A percentile compares a stretch with the other conserved stretches of the same genome.
phyloP scores from a whole-genome alignment of 176 grass and related monocot genomes.

The Oryza meridionalis region DNA sequence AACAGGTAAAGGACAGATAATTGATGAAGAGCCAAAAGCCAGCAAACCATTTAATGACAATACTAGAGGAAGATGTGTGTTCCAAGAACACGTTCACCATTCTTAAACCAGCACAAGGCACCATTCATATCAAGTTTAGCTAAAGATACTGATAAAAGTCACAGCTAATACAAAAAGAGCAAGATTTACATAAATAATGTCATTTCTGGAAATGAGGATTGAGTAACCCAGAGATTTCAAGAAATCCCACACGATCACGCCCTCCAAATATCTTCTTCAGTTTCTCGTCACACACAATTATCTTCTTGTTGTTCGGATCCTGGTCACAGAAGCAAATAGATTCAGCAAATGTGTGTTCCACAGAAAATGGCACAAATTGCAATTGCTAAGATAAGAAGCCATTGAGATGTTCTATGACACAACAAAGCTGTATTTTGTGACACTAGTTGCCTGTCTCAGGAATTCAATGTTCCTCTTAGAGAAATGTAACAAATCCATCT shows the following conservation, averaged over 20 bases:
- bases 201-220: conserved; percentile 77
- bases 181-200: conserved; percentile 43
- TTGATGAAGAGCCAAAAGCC: conserved; percentile 26
- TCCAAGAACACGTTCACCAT: conserved; percentile 30
- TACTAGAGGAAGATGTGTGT: conserved; percentile 2
- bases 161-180: conserved; percentile 34
- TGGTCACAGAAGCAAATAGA: conserved; percentile 29
- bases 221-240: conserved; percentile 76
- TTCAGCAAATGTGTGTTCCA: conserved; percentile 3
- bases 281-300: conserved; percentile 76
- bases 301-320: conserved; percentile 81
- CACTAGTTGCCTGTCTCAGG: neutral
- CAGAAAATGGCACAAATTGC: neutral
- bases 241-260: conserved; percentile 77
- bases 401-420: neutral
- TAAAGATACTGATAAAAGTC: conserved; percentile 35
- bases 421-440: neutral
- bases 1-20: conserved; percentile 27
- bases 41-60: conserved; percentile 24
- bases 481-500: neutral
- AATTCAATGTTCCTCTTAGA: neutral
- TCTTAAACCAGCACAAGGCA: conserved; percentile 26
- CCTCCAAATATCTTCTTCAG: conserved; percentile 85
- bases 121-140: conserved; percentile 24
- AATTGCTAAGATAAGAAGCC: neutral